These are phyloP conservation scores for Coniochaeta sp. DNA, from an alignment of 2,329 filamentous ascomycete species.

Conservation along the genomic window DNA sequence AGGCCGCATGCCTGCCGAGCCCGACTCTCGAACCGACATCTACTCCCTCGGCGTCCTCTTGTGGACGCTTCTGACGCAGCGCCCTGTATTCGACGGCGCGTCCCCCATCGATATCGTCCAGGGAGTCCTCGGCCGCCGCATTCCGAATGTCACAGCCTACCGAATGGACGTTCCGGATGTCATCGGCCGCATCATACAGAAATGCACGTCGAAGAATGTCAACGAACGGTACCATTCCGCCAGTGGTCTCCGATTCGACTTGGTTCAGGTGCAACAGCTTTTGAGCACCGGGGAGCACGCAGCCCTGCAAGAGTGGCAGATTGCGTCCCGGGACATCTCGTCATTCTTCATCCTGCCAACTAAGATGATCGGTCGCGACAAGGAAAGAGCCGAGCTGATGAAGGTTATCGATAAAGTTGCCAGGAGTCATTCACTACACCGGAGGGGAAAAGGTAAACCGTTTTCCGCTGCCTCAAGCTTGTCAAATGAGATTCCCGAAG, in stretches of 20 bases:
- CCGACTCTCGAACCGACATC: conserved; percentile 86
- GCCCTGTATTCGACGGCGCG: conserved; percentile 71
- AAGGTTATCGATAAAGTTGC: conserved; percentile 71
- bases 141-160: conserved; percentile 69
- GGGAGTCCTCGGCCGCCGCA: conserved; percentile 71
- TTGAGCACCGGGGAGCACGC: conserved; percentile 67
- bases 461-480: conserved; percentile 48
- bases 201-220: conserved; percentile 85
- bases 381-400: conserved; percentile 64
- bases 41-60: conserved; percentile 87
- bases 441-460: conserved; percentile 33
- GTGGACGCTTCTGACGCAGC: conserved; percentile 76
- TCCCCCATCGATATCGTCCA: conserved; percentile 87
- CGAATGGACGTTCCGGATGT: conserved; percentile 80
- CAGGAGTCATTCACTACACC: conserved; percentile 49
- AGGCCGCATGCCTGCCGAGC: conserved; percentile 84
- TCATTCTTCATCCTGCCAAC: conserved; percentile 86
- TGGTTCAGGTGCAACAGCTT: conserved; percentile 66
- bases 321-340: conserved; percentile 80
- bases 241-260: conserved; percentile 76
- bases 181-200: conserved; percentile 76
- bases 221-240: conserved; percentile 85
- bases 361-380: conserved; percentile 70
- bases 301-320: conserved; percentile 65
- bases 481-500: conserved; percentile 41